These are phyloP conservation scores for Pleurotus platypus DNA, from an alignment of 768 basidiomycete genomes.

Conservation along the genomic window DNA sequence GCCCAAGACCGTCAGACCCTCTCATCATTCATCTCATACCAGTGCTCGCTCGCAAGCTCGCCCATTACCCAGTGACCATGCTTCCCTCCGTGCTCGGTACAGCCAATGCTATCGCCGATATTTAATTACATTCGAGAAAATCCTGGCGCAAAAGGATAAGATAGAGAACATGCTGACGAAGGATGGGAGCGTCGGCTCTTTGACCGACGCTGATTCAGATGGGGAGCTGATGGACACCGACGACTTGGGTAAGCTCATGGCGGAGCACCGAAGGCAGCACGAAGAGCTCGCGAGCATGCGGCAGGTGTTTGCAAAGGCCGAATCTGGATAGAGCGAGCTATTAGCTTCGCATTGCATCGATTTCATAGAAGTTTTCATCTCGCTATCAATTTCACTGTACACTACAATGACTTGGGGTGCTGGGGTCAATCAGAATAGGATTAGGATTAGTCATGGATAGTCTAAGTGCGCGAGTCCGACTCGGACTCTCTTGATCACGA, in stretches of 20 bases:
- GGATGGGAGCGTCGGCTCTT: conserved; percentile 28
- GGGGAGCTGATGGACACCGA: conserved; percentile 51
- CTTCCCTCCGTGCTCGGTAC: conserved; percentile 51
- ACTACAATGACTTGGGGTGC: not conserved
- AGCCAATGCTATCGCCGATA: conserved; percentile 50
- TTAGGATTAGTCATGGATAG: not conserved
- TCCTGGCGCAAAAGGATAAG: conserved; percentile 47
- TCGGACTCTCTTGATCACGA: not conserved
- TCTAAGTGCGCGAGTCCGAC: not conserved
- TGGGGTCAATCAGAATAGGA: too few relatives aligned
- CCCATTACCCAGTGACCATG: conserved; percentile 44
- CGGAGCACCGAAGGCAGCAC: conserved; percentile 41
- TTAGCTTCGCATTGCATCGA: not conserved
- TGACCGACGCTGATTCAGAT: conserved; percentile 53
- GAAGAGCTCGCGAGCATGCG: conserved; percentile 54
- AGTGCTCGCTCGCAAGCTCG: conserved; percentile 23
- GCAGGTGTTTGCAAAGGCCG: conserved; percentile 28
- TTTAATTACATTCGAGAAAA: conserved; percentile 38
- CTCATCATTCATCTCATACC: conserved; percentile 11
- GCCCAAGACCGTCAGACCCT: conserved; percentile 18
- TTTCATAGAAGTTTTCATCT: not conserved
- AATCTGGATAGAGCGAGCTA: conserved; percentile 11
- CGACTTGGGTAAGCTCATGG: conserved; percentile 41
- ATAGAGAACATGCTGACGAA: conserved; percentile 47
- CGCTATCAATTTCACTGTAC: not conserved